These are phyloP conservation scores for Zasmidium citrigriseum DNA, from an alignment of 2,329 filamentous ascomycete genomes.

Conservation along the genomic window DNA sequence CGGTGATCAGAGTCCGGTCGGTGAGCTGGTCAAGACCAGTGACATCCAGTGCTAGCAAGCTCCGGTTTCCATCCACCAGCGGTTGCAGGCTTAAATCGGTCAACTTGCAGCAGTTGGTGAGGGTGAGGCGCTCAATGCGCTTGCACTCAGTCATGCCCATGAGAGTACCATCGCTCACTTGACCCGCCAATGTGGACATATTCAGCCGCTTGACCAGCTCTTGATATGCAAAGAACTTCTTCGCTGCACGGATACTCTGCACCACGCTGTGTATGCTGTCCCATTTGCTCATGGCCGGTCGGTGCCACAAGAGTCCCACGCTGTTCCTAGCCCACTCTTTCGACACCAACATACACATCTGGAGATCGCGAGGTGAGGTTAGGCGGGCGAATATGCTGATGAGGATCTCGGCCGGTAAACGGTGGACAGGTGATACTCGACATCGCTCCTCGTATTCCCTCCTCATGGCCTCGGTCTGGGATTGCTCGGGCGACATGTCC, in stretches of 20 bases:
- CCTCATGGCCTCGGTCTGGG: slow-evolving; percentile 67
- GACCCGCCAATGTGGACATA: slow-evolving; percentile 72
- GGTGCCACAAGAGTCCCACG: slow-evolving; percentile 92
- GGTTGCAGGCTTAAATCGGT: slow-evolving; percentile 81
- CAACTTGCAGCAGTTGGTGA: slow-evolving; percentile 84
- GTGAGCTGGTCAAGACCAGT: slow-evolving; percentile 80
- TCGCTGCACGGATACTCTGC: slow-evolving; percentile 67
- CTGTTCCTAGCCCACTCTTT: slow-evolving; percentile 90
- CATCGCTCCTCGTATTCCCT: slow-evolving; percentile 61
- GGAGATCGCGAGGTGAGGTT: slow-evolving; percentile 69
- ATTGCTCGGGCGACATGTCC: slow-evolving; percentile 52
- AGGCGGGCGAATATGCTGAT: slow-evolving; percentile 90
- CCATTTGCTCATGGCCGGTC: slow-evolving; percentile 88
- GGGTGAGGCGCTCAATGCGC: slow-evolving; percentile 84
- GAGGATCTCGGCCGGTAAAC: slow-evolving; percentile 89
- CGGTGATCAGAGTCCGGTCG: slow-evolving; percentile 72
- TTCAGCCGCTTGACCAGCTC: slow-evolving; percentile 92
- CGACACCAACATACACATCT: slow-evolving; percentile 90
- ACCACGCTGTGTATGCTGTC: slow-evolving; percentile 78
- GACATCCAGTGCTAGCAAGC: slow-evolving; percentile 86
- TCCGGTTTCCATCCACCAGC: slow-evolving; percentile 75
- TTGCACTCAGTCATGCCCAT: slow-evolving; percentile 80
- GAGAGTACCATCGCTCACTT: slow-evolving; percentile 87
- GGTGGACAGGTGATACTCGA: slow-evolving; percentile 76
- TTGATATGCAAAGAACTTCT: slow-evolving; percentile 85